These are phyloP conservation scores for Ascocoryne sarcoides DNA, from an alignment of 2,329 filamentous ascomycete genomes.

Conservation along the genomic window DNA sequence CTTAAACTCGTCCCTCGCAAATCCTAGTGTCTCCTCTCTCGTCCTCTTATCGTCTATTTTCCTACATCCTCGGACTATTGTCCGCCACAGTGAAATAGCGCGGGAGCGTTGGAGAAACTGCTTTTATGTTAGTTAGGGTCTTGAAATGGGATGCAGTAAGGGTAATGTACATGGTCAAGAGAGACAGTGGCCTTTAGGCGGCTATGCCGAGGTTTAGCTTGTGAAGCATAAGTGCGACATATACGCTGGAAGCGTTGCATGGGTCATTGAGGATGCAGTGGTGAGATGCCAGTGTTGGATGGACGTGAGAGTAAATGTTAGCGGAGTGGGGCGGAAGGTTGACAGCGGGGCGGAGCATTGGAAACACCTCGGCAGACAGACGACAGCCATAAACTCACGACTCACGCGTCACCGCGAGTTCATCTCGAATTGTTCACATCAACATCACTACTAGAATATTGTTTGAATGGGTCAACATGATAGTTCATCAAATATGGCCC, in stretches of 20 bases:
- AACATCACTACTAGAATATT: not conserved
- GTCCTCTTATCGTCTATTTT: slow-evolving; percentile 43
- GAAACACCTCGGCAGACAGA: too few relatives aligned
- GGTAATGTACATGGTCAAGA: slow-evolving; percentile 46
- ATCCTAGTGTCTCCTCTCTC: slow-evolving; percentile 46
- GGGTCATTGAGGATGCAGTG: slow-evolving; percentile 12
- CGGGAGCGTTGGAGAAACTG: slow-evolving; percentile 49
- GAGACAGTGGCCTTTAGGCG: slow-evolving; percentile 40
- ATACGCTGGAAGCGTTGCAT: slow-evolving; percentile 10
- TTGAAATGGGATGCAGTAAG: not conserved
- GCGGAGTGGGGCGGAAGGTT: slow-evolving; percentile 9
- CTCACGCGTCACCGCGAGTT: too few relatives aligned
- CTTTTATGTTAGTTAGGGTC: not conserved
- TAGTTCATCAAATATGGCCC: too few relatives aligned
- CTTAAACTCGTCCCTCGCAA: slow-evolving; percentile 53
- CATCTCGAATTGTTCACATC: too few relatives aligned
- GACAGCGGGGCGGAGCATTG: not conserved
- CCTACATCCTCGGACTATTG: slow-evolving; percentile 45
- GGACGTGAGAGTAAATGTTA: not conserved
- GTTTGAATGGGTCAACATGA: too few relatives aligned
- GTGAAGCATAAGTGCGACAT: slow-evolving; percentile 14
- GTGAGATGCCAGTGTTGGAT: not conserved
- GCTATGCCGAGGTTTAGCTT: slow-evolving; percentile 15
- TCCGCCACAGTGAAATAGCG: slow-evolving; percentile 49
- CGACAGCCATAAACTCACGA: too few relatives aligned